A percentile compares a stretch with the other conserved stretches of the same genome.
Conservation (phyloP, 228 moss, liverwort and hornwort species). For the Sphagnum fallax region DNA sequence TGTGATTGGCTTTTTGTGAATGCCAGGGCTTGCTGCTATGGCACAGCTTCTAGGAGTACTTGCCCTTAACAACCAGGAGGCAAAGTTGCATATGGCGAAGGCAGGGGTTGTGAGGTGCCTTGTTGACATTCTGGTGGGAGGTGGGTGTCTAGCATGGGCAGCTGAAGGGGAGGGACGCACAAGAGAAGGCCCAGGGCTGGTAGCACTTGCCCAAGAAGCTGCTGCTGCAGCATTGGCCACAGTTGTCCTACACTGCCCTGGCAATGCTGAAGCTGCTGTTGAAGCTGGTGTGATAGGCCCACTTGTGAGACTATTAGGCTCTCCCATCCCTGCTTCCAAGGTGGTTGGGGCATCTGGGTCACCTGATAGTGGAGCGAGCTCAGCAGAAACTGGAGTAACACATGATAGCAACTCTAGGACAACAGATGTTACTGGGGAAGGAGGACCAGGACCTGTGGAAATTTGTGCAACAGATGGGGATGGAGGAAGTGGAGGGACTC, state of each 20-base stretch:
- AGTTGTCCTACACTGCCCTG: slow-evolving; percentile 36
- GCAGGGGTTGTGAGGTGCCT: slow-evolving; percentile 59
- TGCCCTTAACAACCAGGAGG: slow-evolving; percentile 39
- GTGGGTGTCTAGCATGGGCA: slow-evolving; percentile 15
- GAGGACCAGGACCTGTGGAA: neutral
- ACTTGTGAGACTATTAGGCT: slow-evolving; percentile 39
- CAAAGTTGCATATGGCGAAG: slow-evolving; percentile 46
- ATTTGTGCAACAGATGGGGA: neutral
- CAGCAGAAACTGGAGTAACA: slow-evolving; percentile 13
- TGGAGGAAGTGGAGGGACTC: slow-evolving; percentile 6
- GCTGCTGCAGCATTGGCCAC: slow-evolving; percentile 59
- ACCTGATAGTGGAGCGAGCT: slow-evolving; percentile 8
- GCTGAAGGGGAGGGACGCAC: slow-evolving; percentile 14
- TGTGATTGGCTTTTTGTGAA: too few species aligned
- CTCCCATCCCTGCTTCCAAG: neutral
- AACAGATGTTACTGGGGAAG: neutral
- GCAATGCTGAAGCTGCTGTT: slow-evolving; percentile 45
- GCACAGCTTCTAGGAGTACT: slow-evolving; percentile 63
- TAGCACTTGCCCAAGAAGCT: slow-evolving; percentile 56
- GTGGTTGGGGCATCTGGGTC: neutral
- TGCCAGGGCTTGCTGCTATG: slow-evolving; percentile 56
- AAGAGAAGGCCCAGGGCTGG: slow-evolving; percentile 16
- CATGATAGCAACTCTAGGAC: slow-evolving; percentile 8
- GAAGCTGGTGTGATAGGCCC: slow-evolving; percentile 52
- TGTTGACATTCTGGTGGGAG: slow-evolving; percentile 44